Conservation (phyloP, 2,329 filamentous ascomycete species). For the Diaporthe capsici region DNA sequence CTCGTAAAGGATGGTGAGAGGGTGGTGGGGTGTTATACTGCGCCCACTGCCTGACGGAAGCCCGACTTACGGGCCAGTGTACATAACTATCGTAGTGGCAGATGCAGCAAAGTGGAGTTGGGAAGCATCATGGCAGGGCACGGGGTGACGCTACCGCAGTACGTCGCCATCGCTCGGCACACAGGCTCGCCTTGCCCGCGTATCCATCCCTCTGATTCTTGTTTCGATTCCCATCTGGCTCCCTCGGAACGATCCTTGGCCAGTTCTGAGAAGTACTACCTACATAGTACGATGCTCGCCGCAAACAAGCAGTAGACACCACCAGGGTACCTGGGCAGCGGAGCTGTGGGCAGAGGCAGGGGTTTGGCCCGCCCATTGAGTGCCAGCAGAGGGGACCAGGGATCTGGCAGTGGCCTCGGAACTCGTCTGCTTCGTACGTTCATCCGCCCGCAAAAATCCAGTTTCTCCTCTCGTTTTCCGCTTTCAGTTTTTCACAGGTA, state of each 20-base stretch:
- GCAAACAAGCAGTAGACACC: conserved; percentile 23
- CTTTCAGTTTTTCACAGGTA: conserved; percentile 13
- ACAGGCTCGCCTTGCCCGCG: conserved; percentile 42
- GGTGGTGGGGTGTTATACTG: conserved; percentile 66
- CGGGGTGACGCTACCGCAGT: conserved; percentile 40
- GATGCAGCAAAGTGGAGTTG: conserved; percentile 42
- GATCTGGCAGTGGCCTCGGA: conserved; percentile 19
- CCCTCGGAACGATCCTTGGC: conserved; percentile 27
- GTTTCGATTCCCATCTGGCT: conserved; percentile 32
- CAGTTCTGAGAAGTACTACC: conserved; percentile 3
- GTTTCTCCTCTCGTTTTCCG: conserved; percentile 7
- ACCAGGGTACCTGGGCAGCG: conserved; percentile 18
- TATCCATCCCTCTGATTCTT: conserved; percentile 20
- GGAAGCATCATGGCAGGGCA: conserved; percentile 42
- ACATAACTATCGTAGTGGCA: conserved; percentile 35
- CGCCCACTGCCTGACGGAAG: conserved; percentile 43
- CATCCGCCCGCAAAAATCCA: conserved; percentile 28
- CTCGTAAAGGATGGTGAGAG: conserved; percentile 57
- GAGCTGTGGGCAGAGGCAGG: conserved; percentile 23
- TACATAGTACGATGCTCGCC: conserved; percentile 7
- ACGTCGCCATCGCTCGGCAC: conserved; percentile 42
- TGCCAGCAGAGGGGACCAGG: conserved; percentile 18
- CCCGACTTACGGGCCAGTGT: conserved; percentile 35
- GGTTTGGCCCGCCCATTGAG: conserved; percentile 13
- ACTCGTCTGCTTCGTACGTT: conserved; percentile 10